These are phyloP conservation scores for Penicillium egyptiacum DNA, from an alignment of 495 filamentous ascomycete genomes.

Conservation along the genomic window DNA sequence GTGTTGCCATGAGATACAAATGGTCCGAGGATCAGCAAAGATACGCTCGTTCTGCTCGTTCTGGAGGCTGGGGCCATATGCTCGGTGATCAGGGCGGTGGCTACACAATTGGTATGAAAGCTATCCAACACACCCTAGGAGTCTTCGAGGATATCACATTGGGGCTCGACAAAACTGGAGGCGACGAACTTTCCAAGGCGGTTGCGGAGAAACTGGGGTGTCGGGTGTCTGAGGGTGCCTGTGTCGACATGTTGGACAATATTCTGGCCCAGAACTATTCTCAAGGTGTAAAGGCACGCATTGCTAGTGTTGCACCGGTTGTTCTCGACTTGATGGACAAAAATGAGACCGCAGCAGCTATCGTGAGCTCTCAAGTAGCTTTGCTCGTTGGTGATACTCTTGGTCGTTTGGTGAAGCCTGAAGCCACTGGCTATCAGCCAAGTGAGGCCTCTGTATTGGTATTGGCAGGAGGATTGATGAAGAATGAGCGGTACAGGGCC, in stretches of 20 bases:
- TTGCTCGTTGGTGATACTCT: slow-evolving; percentile 25
- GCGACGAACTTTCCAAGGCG: slow-evolving; percentile 18
- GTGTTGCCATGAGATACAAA: slow-evolving; percentile 33
- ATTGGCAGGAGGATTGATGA: slow-evolving; percentile 31
- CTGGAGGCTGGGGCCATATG: slow-evolving; percentile 41
- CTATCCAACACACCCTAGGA: slow-evolving; percentile 30
- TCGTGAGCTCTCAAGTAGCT: slow-evolving; percentile 20
- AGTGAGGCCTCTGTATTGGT: slow-evolving; percentile 21
- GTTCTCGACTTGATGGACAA: slow-evolving; percentile 16
- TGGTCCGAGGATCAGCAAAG: slow-evolving; percentile 14
- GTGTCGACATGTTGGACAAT: slow-evolving; percentile 24
- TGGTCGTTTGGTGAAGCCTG: slow-evolving; percentile 18
- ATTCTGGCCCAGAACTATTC: slow-evolving; percentile 17
- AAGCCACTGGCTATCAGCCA: slow-evolving; percentile 18
- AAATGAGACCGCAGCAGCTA: slow-evolving; percentile 17
- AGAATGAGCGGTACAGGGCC: slow-evolving; percentile 21
- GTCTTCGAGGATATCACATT: slow-evolving; percentile 22
- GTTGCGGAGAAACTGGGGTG: slow-evolving; percentile 19
- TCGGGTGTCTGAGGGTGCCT: not conserved
- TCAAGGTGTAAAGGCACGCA: slow-evolving; percentile 23
- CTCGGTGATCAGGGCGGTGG: slow-evolving; percentile 41
- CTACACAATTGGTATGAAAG: slow-evolving; percentile 36
- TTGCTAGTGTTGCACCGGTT: slow-evolving; percentile 25
- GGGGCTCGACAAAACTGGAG: slow-evolving; percentile 4
- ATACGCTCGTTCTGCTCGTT: slow-evolving; percentile 26